Conservation (phyloP, 73 alveolate genomes). For the Stentor coeruleus region DNA sequence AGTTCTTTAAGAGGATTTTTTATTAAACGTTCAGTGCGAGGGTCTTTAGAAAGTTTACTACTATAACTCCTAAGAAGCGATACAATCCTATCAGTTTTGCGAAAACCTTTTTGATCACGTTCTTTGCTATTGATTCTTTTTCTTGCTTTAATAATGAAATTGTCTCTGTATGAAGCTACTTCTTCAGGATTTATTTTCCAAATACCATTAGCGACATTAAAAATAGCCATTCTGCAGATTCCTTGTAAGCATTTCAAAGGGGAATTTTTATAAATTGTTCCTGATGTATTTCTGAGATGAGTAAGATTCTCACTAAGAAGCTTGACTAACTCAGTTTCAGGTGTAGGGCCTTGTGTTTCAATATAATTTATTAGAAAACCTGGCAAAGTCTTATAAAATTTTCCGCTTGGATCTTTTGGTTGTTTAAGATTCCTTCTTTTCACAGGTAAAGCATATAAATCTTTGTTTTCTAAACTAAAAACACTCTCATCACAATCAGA, state of each 20-base stretch:
- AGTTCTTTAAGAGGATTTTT: neutral
- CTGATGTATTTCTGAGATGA: neutral
- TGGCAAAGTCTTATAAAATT: neutral
- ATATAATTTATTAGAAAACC: neutral
- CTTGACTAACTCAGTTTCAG: neutral
- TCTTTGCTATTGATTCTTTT: neutral
- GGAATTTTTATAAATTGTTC: neutral
- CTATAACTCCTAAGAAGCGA: constrained; percentile 6
- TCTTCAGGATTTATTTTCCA: neutral
- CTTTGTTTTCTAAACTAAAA: neutral
- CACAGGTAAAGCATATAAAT: neutral
- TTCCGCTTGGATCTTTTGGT: constrained; percentile 12
- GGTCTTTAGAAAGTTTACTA: neutral
- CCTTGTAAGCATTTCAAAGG: neutral
- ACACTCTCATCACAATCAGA: neutral
- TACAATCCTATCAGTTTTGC: constrained; percentile 1
- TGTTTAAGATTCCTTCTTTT: neutral
- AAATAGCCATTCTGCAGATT: constrained; percentile 2
- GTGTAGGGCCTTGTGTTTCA: constrained; percentile 6
- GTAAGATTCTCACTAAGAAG: neutral
- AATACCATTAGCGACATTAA: neutral
- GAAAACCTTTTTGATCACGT: neutral
- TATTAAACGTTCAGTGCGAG: neutral
- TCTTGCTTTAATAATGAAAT: neutral
- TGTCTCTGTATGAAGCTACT: neutral